Base-by-base conservation (phyloP, 2,329 filamentous ascomycete genomes). In the Botrytis pseudocinerea region DNA sequence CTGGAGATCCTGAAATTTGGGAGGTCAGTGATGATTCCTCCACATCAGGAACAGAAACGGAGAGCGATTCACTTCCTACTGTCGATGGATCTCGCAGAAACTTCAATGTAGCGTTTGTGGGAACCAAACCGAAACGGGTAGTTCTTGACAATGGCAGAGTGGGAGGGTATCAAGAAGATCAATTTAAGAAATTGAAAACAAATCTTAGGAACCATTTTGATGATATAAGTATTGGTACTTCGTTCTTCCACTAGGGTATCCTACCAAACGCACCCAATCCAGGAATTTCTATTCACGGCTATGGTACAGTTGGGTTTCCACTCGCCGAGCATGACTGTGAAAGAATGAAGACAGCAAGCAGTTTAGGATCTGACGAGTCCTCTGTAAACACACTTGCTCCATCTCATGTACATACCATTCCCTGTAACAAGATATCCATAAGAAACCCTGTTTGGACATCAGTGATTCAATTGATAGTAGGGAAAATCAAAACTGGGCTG, bases 1-100 rank as follows among this genome's bases (percentile, higher is more conserved):
- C 48, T 25, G 48, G 46, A 1, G 32, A 42, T n/a, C 35, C 65
- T 14, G 65, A 57, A 35, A 51, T 68, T 22, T 68, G 48, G 46
- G 65, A 68, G 25, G 20, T 68, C 65, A 68, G 65, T 32, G 65
- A 69, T 59, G 51, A 57, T 32, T 57, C 51, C 51, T 57, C 51
- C 6, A 4, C n/a, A 4, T 57, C 51, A 6, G 51, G 7, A 18
- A 57, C 51, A 0, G 51, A 28, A 0, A 57, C n/a, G n/a, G 51
- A 57, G 16, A 57, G 32, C 3, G n/a, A 28, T 57, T 28, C 14
- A 18, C n/a, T 0, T 57, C n/a, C n/a, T 57, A 4, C 51, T 28
- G 2, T 57, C 14, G 51, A 57, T 1, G 14, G n/a, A 57, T 9
- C n/a, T 9, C 12, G 51, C n/a, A 9, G 51, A 6, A 57, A 4